phyloP scores from a whole-genome alignment of 169 alveolate genomes.

The Sarcocystis neurona region DNA sequence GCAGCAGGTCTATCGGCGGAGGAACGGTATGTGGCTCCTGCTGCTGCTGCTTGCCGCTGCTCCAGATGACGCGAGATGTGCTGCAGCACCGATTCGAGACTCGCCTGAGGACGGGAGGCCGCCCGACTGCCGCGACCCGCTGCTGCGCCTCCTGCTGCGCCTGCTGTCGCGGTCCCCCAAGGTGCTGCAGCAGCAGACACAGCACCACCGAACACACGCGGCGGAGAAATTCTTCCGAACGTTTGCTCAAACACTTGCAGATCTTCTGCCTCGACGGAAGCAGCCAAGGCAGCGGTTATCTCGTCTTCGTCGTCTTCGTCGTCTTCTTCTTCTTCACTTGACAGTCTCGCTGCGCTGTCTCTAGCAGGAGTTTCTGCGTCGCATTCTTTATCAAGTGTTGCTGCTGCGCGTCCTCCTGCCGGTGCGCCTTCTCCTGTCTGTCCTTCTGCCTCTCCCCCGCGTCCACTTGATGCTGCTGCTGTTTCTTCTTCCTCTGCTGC shows the following conservation, averaged over 20 bases:
- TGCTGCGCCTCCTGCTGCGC: too few species aligned
- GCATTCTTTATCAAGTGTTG: too few species aligned
- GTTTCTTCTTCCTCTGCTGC: not conserved
- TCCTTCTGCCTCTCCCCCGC: not conserved
- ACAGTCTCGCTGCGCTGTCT: not conserved
- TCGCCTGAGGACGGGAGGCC: not conserved
- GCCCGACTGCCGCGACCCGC: too few species aligned
- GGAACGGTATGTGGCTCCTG: not conserved
- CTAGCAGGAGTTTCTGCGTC: too few species aligned
- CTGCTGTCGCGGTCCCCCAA: too few species aligned
- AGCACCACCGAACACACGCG: not conserved
- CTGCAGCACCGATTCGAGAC: not conserved
- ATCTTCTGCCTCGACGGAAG: not conserved
- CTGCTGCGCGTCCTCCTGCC: not conserved
- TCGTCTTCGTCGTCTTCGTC: not conserved
- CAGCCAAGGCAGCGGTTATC: not conserved
- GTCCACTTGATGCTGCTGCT: too few species aligned
- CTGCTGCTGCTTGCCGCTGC: too few species aligned
- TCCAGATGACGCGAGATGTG: not conserved
- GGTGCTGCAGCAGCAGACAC: too few species aligned
- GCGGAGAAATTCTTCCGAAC: not conserved
- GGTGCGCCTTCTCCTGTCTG: not conserved
- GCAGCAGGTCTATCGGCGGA: not conserved
- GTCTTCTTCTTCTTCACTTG: not conserved
- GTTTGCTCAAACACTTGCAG: not conserved